phyloP scores from a whole-genome alignment of 257 asterid species.

The Solanum infundibuliforme region DNA sequence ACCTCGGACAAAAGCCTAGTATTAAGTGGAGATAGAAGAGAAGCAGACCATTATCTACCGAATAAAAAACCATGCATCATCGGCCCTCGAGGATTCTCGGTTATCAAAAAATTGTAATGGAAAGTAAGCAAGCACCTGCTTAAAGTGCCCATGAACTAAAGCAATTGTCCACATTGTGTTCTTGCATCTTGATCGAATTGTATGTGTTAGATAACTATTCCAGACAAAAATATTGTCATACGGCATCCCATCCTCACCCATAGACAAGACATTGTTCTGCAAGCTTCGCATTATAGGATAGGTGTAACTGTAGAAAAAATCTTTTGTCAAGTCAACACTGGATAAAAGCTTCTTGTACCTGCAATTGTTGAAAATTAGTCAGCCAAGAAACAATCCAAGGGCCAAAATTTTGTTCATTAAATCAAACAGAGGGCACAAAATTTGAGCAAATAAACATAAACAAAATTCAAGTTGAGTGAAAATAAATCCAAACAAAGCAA shows the following conservation, averaged over 20 bases:
- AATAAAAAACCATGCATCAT: neutral
- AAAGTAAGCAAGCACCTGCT: conserved; percentile 40
- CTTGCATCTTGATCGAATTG: conserved; percentile 80
- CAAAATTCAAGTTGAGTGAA: neutral
- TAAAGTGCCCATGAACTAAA: conserved; percentile 92
- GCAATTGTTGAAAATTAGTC: conserved; percentile 20
- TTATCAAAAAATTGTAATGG: neutral
- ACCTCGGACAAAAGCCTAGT: neutral
- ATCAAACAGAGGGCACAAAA: neutral
- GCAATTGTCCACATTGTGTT: conserved; percentile 93
- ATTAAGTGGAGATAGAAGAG: neutral
- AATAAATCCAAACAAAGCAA: neutral
- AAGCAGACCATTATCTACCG: neutral
- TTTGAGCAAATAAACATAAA: neutral
- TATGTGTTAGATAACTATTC: conserved; percentile 85
- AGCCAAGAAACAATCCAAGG: neutral
- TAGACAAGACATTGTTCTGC: conserved; percentile 72
- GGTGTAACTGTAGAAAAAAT: conserved; percentile 91
- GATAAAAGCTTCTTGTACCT: conserved; percentile 98
- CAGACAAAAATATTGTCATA: conserved; percentile 96
- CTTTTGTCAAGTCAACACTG: conserved; percentile 93
- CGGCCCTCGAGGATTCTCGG: neutral
- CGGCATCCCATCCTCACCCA: conserved; percentile 71
- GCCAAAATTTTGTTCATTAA: neutral
- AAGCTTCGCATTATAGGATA: conserved; percentile 91